These are phyloP conservation scores for Cicer judaicum DNA, from an alignment of 306 rosid genomes.

Conservation along the genomic window DNA sequence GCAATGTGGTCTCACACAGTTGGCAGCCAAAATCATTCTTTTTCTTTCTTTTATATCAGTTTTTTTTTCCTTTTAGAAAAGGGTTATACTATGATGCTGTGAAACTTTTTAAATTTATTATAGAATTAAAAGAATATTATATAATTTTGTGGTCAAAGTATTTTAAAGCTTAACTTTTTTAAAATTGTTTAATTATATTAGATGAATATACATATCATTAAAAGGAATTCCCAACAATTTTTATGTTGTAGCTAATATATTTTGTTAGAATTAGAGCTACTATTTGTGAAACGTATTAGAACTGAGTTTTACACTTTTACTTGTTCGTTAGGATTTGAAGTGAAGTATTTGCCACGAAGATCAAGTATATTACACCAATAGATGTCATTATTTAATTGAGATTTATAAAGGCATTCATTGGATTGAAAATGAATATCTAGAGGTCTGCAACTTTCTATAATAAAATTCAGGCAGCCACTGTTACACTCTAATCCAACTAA, in stretches of 20 bases:
- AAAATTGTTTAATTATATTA: background rate
- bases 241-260: too few relatives aligned
- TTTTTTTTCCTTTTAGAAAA: background rate
- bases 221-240: too few relatives aligned
- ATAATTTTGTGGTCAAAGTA: background rate
- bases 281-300: too few relatives aligned
- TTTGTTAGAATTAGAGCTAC: too few relatives aligned
- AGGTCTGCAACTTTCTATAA: background rate
- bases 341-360: background rate
- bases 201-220: background rate
- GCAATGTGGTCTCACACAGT: background rate
- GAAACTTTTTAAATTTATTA: background rate
- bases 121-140: background rate
- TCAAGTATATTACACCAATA: background rate
- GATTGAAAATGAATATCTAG: background rate
- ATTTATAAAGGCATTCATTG: background rate
- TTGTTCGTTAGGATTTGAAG: background rate
- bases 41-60: background rate
- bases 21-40: constrained; percentile 2
- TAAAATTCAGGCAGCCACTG: background rate
- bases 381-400: too few relatives aligned
- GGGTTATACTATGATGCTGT: background rate
- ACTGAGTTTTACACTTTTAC: background rate
- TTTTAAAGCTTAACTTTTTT: background rate
- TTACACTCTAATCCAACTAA: background rate